phyloP scores from a whole-genome alignment of 495 filamentous ascomycete genomes.

The Penicillium odoratum region DNA sequence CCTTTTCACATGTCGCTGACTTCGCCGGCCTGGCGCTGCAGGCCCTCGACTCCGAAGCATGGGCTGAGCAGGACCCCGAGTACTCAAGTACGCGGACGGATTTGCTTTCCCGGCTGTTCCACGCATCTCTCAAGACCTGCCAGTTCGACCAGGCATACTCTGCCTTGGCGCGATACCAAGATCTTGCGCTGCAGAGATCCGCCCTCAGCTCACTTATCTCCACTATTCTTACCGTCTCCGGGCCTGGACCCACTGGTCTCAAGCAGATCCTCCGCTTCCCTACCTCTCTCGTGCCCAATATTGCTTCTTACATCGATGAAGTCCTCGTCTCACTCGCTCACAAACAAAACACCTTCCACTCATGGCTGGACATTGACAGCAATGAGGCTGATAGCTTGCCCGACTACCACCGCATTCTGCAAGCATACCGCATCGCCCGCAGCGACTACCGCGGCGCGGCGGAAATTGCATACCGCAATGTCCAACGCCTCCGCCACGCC shows the following conservation, averaged over 20 bases:
- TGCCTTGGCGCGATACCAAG: conserved; percentile 68
- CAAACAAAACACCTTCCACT: conserved; percentile 39
- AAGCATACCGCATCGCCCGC: conserved; percentile 81
- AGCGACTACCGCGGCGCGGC: conserved; percentile 89
- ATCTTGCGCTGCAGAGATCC: conserved; percentile 62
- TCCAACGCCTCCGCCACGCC: conserved; percentile 58
- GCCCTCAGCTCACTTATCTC: conserved; percentile 68
- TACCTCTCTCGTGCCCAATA: conserved; percentile 59
- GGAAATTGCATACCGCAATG: conserved; percentile 64
- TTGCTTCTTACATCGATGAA: conserved; percentile 75
- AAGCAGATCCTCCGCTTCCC: conserved; percentile 71
- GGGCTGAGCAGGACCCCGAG: conserved; percentile 42
- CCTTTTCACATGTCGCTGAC: conserved; percentile 76
- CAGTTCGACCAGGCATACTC: conserved; percentile 82
- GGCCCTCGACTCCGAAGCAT: conserved; percentile 48
- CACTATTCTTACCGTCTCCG: conserved; percentile 66
- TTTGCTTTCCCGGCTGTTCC: conserved; percentile 80
- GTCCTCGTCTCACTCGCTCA: conserved; percentile 58
- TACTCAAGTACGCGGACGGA: conserved; percentile 52
- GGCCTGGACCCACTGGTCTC: conserved; percentile 49
- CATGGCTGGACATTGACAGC: conserved; percentile 34
- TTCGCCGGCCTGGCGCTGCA: conserved; percentile 81
- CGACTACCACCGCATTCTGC: conserved; percentile 77
- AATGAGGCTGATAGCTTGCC: conserved; percentile 34
- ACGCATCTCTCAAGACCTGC: conserved; percentile 70